A percentile compares a stretch with the other conserved stretches of the same genome.
These are phyloP conservation scores for Penicillium sp. DNA, from an alignment of 2,329 filamentous ascomycete genomes.

Conservation along the genomic window DNA sequence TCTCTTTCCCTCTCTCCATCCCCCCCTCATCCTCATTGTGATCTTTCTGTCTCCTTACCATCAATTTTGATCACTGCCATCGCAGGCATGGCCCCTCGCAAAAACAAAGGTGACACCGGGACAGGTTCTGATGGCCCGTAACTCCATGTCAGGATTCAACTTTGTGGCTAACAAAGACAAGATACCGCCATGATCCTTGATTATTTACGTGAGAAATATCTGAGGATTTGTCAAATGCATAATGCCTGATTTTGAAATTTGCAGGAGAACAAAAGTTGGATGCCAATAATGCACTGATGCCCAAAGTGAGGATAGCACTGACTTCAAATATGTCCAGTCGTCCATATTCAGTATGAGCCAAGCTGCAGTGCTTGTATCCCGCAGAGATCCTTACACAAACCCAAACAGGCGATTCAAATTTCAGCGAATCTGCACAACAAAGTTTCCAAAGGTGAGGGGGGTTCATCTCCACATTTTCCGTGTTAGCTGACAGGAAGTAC, in stretches of 20 bases:
- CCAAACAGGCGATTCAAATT: conserved; percentile 54
- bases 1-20: not conserved
- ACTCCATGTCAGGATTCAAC: not conserved
- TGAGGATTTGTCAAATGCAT: not conserved
- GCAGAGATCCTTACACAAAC: not conserved
- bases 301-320: not conserved
- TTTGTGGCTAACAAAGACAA: conserved; percentile 4
- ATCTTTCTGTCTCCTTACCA: not conserved
- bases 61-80: not conserved
- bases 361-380: not conserved
- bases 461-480: not conserved
- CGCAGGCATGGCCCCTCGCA: conserved; percentile 40
- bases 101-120: conserved; percentile 36
- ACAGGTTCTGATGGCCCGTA: conserved; percentile 32
- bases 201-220: conserved; percentile 49
- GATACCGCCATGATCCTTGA: conserved; percentile 48
- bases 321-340: conserved; percentile 38
- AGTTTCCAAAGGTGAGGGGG: conserved; percentile 53
- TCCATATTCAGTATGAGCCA: conserved; percentile 51
- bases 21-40: not conserved
- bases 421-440: conserved; percentile 62
- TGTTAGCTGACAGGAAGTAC: not conserved
- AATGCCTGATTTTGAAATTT: not conserved
- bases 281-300: not conserved
- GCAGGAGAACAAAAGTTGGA: conserved; percentile 51